Conservation (phyloP, 2,329 filamentous ascomycete species). For the Cordyceps tenuipes region DNA sequence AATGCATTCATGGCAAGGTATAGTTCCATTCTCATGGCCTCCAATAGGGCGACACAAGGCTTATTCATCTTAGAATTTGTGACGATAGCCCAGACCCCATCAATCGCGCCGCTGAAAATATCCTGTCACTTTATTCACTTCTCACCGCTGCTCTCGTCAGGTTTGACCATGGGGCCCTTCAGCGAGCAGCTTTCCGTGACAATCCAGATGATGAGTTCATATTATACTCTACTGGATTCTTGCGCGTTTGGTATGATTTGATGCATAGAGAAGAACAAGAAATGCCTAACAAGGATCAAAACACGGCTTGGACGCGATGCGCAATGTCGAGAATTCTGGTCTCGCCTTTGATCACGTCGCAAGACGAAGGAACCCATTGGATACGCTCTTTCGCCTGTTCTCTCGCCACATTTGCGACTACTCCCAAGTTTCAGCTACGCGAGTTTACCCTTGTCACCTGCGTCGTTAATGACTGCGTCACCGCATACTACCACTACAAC, state of each 20-base stretch:
- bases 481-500: background rate
- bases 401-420: background rate
- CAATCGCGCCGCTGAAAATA: background rate
- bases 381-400: background rate
- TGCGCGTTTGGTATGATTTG: background rate
- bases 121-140: background rate
- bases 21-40: background rate
- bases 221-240: background rate
- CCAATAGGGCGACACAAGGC: background rate
- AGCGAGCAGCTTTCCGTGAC: background rate
- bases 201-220: background rate
- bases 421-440: background rate
- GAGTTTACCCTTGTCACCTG: background rate
- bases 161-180: background rate
- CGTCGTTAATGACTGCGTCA: background rate
- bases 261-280: background rate
- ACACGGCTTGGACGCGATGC: background rate
- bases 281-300: background rate
- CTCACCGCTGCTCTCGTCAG: constrained; percentile 2
- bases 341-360: background rate
- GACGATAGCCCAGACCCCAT: background rate
- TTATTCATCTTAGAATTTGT: background rate
- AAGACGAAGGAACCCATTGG: background rate
- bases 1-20: background rate
- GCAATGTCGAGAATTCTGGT: background rate